Conservation (phyloP, 208 protist genomes). For the Novymonas esmeraldas region DNA sequence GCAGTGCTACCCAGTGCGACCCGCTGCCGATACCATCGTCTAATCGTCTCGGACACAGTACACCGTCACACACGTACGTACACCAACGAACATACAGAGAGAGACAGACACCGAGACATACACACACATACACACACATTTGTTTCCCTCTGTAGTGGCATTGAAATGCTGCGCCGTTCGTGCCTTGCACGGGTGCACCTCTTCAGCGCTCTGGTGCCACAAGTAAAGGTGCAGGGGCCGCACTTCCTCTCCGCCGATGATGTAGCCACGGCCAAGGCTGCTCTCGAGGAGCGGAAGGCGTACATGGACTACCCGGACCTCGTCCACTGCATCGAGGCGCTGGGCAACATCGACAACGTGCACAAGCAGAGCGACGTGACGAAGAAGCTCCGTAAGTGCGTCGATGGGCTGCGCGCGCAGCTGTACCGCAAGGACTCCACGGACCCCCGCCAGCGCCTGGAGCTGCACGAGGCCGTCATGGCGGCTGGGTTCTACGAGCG, state of each 20-base stretch:
- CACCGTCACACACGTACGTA: too few relatives aligned
- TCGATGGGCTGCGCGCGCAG: constrained; percentile 52
- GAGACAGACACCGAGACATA: neutral
- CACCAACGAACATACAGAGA: too few relatives aligned
- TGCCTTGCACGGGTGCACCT: constrained; percentile 61
- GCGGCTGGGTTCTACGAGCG: constrained; percentile 85
- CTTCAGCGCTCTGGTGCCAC: constrained; percentile 80
- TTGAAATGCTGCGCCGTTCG: constrained; percentile 69
- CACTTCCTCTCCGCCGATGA: constrained; percentile 43
- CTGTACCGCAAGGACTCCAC: constrained; percentile 64
- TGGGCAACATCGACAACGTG: constrained; percentile 40
- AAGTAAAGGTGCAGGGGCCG: constrained; percentile 39
- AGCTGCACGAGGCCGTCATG: constrained; percentile 92
- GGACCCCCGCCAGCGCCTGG: constrained; percentile 69
- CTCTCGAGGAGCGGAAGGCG: constrained; percentile 46
- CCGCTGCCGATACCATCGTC: too few relatives aligned
- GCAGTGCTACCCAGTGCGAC: too few relatives aligned
- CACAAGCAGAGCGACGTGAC: constrained; percentile 42
- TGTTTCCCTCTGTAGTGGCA: neutral
- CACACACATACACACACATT: neutral
- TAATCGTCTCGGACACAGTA: too few relatives aligned
- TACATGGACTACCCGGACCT: constrained; percentile 52
- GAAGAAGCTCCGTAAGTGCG: constrained; percentile 46
- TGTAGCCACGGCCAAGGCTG: constrained; percentile 47
- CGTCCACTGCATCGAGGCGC: constrained; percentile 30